Conservation (phyloP, 208 protist genomes). For the Crithidia sp. region DNA sequence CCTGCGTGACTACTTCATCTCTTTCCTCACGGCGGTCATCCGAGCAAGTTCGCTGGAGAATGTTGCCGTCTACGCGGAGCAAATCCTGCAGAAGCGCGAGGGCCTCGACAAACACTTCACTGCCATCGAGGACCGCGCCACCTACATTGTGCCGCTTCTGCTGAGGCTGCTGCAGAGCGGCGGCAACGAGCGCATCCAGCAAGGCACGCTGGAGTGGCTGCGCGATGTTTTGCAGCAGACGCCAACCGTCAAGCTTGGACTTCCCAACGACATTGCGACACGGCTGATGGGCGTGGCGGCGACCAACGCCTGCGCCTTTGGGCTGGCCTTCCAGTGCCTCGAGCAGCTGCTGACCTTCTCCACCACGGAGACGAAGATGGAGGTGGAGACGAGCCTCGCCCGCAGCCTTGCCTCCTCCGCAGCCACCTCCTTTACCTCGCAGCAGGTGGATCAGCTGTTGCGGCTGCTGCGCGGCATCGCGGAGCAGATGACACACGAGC, state of each 20-base stretch:
- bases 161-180: conserved; percentile 39
- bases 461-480: conserved; percentile 35
- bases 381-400: conserved; percentile 26
- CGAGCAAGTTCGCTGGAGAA: conserved; percentile 29
- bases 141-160: conserved; percentile 46
- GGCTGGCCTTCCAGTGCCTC: conserved; percentile 39
- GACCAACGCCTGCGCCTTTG: conserved; percentile 16
- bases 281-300: conserved; percentile 32
- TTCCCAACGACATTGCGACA: conserved; percentile 27
- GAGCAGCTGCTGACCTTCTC: conserved; percentile 35
- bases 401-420: conserved; percentile 19
- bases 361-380: conserved; percentile 35
- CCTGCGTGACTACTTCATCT: conserved; percentile 48
- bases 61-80: conserved; percentile 41
- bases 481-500: conserved; percentile 38
- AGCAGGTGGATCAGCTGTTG: conserved; percentile 30
- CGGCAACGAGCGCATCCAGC: conserved; percentile 35
- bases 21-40: conserved; percentile 39
- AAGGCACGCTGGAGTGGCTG: conserved; percentile 33
- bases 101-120: conserved; percentile 42
- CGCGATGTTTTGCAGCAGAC: conserved; percentile 24
- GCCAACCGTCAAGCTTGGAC: conserved; percentile 23
- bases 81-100: conserved; percentile 48
- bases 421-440: conserved; percentile 14
- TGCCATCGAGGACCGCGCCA: conserved; percentile 33